Evolutionary conservation across 108 stramenopile species (phyloP), one percentile per base, ranked within the genome.

Genomic region (Cylindrotheca closterium): DNA sequence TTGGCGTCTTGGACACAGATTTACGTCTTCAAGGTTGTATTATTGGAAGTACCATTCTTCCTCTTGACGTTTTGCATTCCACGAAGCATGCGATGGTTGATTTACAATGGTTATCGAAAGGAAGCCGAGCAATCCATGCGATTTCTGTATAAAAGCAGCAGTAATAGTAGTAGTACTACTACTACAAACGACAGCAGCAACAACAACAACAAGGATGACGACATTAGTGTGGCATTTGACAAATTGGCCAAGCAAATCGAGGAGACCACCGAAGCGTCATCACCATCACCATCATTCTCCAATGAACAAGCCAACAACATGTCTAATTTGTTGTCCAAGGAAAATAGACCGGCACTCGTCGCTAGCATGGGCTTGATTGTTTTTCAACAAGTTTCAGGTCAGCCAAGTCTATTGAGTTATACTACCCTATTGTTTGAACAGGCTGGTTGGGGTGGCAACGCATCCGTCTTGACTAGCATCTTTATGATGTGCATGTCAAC

Each of bases 331-430:
- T 56, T 30, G 24, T 30, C 19, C 52, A 53, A 8, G 12, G 27
- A 51, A 37, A 84, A 68, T 53, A 69, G 78, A 30, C 65, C 51
- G 15, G 58, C 79, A 1, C 60, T 92, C 48, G 60, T 54, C 28
- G 32, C 63, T 73, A 21, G 85, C 52, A 33, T 89, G 46, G 81
- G 80, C 27, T 63, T 93, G 26, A 58, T 93, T 18, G 57, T 83
- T 3, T 57, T 85, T 1, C 91, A 92, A 60, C 87, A 92, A 74
- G 47, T 87, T 47, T 81, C 87, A 15, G 92, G 92, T 0, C 92
- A 93, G 56, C 92, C 92, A 3, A 75, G 79, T 34, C 79, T 93
- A 19, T 62, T 93, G 24, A 79, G 78, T 53, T 93, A 90, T 68
- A 77, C 83, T 27, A 65, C 79, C 30, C 71, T 79, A 18, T 70